Conservation (phyloP, 768 basidiomycete species). For the Rhizopogon rudus region DNA sequence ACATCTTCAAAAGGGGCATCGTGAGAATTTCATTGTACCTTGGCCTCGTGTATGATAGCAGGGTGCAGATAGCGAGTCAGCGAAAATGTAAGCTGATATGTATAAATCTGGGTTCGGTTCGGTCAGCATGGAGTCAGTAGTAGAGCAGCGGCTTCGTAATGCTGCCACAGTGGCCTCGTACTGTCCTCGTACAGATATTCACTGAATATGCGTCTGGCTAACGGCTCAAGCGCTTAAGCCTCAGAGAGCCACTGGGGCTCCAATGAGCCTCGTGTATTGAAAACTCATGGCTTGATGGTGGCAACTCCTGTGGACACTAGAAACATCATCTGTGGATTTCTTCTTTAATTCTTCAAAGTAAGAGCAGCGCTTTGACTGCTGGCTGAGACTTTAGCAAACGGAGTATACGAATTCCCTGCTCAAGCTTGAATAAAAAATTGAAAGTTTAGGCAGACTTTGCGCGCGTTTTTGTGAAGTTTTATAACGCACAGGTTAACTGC, state of each 20-base stretch:
- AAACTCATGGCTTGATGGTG: not conserved
- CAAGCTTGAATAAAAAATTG: no score
- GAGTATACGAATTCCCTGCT: not conserved
- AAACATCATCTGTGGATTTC: not conserved
- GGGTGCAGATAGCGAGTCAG: not conserved
- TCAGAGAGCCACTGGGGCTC: no score
- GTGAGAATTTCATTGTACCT: conserved; percentile 1
- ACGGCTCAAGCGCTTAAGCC: no score
- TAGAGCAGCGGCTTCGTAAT: no score
- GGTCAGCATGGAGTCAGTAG: not conserved
- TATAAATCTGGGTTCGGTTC: not conserved
- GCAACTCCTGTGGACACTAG: not conserved
- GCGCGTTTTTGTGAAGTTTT: not conserved
- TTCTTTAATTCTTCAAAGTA: not conserved
- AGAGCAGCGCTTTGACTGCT: not conserved
- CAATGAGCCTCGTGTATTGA: not conserved
- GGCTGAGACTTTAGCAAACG: not conserved
- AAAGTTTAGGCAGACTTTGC: not conserved
- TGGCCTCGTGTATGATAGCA: not conserved
- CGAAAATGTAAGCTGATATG: not conserved
- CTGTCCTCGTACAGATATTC: no score
- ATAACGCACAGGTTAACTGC: no score
- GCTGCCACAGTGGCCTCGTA: no score
- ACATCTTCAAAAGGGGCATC: not conserved
- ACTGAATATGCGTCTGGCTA: no score